Conservation (phyloP, 2,329 filamentous ascomycete genomes). For the Diplodia mutila region DNA sequence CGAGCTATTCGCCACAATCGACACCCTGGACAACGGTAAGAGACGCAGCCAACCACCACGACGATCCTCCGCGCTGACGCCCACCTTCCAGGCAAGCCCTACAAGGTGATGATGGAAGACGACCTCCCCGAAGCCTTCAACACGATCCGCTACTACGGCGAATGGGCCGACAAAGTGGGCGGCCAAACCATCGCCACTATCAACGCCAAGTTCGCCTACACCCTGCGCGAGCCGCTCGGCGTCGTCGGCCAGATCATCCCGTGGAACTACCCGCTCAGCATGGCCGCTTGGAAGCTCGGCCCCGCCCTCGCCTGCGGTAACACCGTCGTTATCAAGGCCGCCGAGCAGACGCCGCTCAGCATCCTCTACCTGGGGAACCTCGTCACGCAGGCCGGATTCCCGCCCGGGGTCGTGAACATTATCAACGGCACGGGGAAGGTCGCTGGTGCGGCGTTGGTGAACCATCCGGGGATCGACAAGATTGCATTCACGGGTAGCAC, state of each 20-base stretch:
- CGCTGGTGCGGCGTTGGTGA: conserved; percentile 62
- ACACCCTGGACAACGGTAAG: conserved; percentile 75
- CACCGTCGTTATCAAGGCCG: conserved; percentile 60
- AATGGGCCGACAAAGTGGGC: conserved; percentile 78
- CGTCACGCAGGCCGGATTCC: conserved; percentile 51
- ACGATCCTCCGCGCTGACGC: background rate
- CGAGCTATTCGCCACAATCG: conserved; percentile 65
- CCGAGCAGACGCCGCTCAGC: conserved; percentile 60
- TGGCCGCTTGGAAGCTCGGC: conserved; percentile 58
- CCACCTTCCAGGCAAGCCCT: conserved; percentile 59
- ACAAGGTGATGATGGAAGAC: conserved; percentile 64
- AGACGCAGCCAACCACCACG: background rate
- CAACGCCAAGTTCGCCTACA: conserved; percentile 73
- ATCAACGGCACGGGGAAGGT: conserved; percentile 60
- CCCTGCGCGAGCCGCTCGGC: conserved; percentile 68
- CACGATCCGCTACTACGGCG: conserved; percentile 73
- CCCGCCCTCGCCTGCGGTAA: conserved; percentile 63
- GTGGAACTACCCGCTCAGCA: conserved; percentile 57
- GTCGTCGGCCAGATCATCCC: conserved; percentile 47
- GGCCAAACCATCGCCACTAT: conserved; percentile 75
- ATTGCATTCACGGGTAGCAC: conserved; percentile 67
- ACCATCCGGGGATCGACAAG: conserved; percentile 63
- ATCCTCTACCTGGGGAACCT: conserved; percentile 56
- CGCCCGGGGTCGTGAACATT: conserved; percentile 63
- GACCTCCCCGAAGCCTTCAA: conserved; percentile 65